Evolutionary conservation across 164 flowering plant genomes (phyloP).

Genomic region (Sextonia rubra): DNA sequence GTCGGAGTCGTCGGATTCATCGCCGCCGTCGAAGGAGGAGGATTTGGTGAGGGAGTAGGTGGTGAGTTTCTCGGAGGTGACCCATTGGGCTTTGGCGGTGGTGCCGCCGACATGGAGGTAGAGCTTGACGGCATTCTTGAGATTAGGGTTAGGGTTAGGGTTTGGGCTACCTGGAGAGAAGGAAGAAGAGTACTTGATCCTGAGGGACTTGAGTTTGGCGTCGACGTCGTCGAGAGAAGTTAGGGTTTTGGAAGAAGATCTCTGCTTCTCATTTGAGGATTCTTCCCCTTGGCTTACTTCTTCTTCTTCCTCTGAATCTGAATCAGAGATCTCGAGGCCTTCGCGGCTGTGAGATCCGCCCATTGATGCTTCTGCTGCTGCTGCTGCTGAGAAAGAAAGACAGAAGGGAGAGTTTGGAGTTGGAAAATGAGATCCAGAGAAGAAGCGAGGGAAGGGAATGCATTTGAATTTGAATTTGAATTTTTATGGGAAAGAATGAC

Average conservation of each 20-base stretch:
- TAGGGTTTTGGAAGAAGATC: neutral
- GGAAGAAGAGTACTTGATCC: constrained; percentile 54
- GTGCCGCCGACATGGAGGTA: constrained; percentile 60
- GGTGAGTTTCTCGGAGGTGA: constrained; percentile 58
- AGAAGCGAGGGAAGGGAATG: neutral
- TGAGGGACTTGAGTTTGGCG: constrained; percentile 59
- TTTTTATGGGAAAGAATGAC: too few relatives aligned
- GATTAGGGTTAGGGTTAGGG: constrained; percentile 21
- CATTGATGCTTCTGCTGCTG: constrained; percentile 5
- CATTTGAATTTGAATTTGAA: too few relatives aligned
- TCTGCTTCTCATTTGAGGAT: neutral
- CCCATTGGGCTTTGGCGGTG: constrained; percentile 75
- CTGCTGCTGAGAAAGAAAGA: neutral
- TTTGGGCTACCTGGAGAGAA: too few relatives aligned
- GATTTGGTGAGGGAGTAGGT: constrained; percentile 45
- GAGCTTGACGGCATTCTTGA: constrained; percentile 63
- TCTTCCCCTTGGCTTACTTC: neutral
- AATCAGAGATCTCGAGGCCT: constrained; percentile 12
- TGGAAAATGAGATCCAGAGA: neutral
- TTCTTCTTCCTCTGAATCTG: constrained; percentile 5
- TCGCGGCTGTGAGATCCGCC: constrained; percentile 17
- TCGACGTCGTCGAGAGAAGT: constrained; percentile 63
- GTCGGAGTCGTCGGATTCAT: constrained; percentile 25
- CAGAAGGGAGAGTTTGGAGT: neutral
- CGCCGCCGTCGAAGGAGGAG: constrained; percentile 9